These are phyloP conservation scores for Anaeromyces robustus DNA, from an alignment of 192 early-diverging fungal genomes.

Conservation along the genomic window DNA sequence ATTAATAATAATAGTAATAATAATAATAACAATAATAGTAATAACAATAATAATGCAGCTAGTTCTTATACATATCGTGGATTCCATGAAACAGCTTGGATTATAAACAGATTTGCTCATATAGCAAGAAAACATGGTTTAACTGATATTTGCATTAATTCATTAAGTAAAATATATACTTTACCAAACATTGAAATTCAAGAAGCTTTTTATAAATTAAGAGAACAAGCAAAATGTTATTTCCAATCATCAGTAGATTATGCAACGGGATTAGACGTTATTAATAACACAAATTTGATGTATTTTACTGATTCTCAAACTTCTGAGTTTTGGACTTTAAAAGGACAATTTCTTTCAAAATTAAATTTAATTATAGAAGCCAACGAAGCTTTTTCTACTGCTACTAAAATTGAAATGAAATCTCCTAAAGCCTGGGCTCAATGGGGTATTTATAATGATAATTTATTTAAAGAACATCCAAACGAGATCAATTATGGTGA, in stretches of 20 bases:
- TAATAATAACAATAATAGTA: conserved; percentile 26
- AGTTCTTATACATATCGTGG: conserved; percentile 91
- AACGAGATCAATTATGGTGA: conserved; percentile 64
- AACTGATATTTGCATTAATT: conserved; percentile 80
- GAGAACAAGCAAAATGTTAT: conserved; percentile 97
- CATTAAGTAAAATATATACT: conserved; percentile 91
- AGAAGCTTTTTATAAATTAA: conserved; percentile 90
- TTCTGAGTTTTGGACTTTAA: conserved; percentile 94
- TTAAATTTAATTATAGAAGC: conserved; percentile 73
- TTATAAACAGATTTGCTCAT: conserved; percentile 97
- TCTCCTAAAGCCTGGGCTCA: conserved; percentile 93
- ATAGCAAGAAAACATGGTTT: conserved; percentile 91
- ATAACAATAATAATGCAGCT: conserved; percentile 21
- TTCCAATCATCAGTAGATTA: conserved; percentile 78
- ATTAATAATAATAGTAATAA: conserved; percentile 29
- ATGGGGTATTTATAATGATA: conserved; percentile 91
- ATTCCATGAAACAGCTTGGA: conserved; percentile 99
- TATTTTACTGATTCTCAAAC: conserved; percentile 86
- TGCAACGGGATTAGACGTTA: conserved; percentile 84
- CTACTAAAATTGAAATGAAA: conserved; percentile 72
- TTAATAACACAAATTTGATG: conserved; percentile 96
- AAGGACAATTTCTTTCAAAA: conserved; percentile 87
- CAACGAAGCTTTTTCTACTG: conserved; percentile 73
- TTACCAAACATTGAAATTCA: conserved; percentile 99
- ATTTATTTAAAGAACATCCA: conserved; percentile 70